phyloP scores from a whole-genome alignment of 2,329 filamentous ascomycete species.

The Thelonectria discophora region DNA sequence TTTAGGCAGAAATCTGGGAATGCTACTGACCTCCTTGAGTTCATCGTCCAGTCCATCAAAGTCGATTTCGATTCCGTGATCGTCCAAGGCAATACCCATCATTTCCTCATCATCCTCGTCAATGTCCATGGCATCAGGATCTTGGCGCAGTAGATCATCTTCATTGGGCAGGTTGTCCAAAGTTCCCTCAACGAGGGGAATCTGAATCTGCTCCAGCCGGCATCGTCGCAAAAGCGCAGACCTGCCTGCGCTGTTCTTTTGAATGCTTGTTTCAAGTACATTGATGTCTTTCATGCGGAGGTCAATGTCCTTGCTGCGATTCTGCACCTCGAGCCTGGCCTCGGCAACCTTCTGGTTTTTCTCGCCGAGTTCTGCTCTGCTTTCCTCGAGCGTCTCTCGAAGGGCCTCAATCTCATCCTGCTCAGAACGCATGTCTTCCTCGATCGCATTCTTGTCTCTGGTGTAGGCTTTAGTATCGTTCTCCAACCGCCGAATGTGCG shows the following conservation, averaged over 20 bases:
- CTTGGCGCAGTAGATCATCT: slow-evolving; percentile 77
- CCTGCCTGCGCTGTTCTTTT: slow-evolving; percentile 83
- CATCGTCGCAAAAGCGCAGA: slow-evolving; percentile 87
- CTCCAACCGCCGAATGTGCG: slow-evolving; percentile 71
- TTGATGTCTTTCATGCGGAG: slow-evolving; percentile 75
- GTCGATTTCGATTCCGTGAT: slow-evolving; percentile 91
- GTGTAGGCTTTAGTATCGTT: slow-evolving; percentile 75
- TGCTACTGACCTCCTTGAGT: slow-evolving; percentile 72
- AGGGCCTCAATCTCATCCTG: slow-evolving; percentile 81
- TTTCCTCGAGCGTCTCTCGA: slow-evolving; percentile 73
- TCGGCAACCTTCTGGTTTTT: slow-evolving; percentile 81
- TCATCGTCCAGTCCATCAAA: slow-evolving; percentile 86
- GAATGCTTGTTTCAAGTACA: slow-evolving; percentile 82
- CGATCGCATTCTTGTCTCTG: slow-evolving; percentile 76
- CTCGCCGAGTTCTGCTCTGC: slow-evolving; percentile 72
- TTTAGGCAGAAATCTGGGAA: background rate
- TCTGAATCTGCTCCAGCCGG: slow-evolving; percentile 90
- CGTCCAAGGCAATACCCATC: slow-evolving; percentile 75
- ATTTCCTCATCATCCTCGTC: slow-evolving; percentile 72
- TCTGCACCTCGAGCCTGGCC: slow-evolving; percentile 82
- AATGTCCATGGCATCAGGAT: slow-evolving; percentile 91
- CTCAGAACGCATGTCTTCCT: slow-evolving; percentile 75
- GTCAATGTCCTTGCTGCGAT: slow-evolving; percentile 85
- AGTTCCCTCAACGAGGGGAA: slow-evolving; percentile 80
- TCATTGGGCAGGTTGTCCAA: slow-evolving; percentile 89